phyloP scores from a whole-genome alignment of 2,329 filamentous ascomycete species.

The Cercospora sp. region DNA sequence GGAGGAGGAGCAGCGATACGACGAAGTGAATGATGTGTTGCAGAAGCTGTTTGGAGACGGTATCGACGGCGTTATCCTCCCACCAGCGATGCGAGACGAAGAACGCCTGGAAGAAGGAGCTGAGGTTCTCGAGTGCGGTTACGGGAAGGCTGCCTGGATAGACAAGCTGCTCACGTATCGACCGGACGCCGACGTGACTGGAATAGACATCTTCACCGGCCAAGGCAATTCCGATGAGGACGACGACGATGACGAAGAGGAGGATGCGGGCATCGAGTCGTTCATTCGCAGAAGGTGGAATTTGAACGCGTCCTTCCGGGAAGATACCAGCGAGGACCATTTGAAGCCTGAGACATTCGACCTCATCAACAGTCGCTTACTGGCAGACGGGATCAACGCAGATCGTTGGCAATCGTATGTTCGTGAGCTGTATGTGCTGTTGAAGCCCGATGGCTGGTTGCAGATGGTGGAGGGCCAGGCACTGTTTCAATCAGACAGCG shows the following conservation, averaged over 20 bases:
- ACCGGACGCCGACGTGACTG: constrained; percentile 22
- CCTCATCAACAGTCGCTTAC: constrained; percentile 74
- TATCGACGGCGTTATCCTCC: constrained; percentile 13
- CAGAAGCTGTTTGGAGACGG: constrained; percentile 27
- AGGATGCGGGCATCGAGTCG: constrained; percentile 28
- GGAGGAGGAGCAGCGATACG: constrained; percentile 34
- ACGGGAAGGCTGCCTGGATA: constrained; percentile 38
- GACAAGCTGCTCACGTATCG: constrained; percentile 39
- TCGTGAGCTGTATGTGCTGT: constrained; percentile 68
- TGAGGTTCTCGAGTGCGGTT: constrained; percentile 40
- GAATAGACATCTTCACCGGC: constrained; percentile 38
- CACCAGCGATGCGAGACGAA: constrained; percentile 27
- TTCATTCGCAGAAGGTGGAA: constrained; percentile 38
- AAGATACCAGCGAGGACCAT: constrained; percentile 22
- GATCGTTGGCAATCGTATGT: constrained; percentile 75
- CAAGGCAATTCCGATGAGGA: constrained; percentile 28
- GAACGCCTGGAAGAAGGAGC: constrained; percentile 24
- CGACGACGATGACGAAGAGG: constrained; percentile 28
- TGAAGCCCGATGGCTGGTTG: constrained; percentile 77
- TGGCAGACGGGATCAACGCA: constrained; percentile 69
- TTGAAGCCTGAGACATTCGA: constrained; percentile 64
- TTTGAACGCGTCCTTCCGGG: constrained; percentile 37
- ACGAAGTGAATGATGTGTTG: constrained; percentile 35
- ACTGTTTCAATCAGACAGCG: constrained; percentile 76
- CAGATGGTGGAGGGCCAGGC: constrained; percentile 88